Conservation (phyloP, 1,284 basidiomycete species). For the Cryptococcus sp. region DNA sequence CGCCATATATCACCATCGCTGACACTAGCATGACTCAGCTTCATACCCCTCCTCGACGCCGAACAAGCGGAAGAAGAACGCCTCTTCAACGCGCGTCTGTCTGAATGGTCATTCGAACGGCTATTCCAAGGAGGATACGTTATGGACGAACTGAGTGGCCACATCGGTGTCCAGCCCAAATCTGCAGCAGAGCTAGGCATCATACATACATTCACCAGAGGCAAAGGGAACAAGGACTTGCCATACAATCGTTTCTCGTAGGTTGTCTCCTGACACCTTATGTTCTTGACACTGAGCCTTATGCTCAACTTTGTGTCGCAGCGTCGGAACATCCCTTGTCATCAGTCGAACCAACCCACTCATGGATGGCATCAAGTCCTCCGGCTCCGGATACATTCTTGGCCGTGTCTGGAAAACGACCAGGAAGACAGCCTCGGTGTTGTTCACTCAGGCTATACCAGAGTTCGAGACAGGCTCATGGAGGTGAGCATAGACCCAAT, state of each 20-base stretch:
- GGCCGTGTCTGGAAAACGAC: conserved; percentile 63
- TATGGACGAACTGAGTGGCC: conserved; percentile 62
- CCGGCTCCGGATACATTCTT: conserved; percentile 49
- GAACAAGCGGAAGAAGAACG: conserved; percentile 68
- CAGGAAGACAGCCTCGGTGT: conserved; percentile 58
- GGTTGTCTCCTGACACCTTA: not conserved
- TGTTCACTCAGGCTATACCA: conserved; percentile 58
- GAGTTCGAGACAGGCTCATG: conserved; percentile 59
- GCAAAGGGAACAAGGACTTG: conserved; percentile 56
- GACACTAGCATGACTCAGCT: conserved; percentile 56
- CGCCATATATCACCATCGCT: not conserved
- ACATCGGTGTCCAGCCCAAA: conserved; percentile 8
- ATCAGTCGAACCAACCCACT: conserved; percentile 23
- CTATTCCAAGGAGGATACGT: conserved; percentile 70
- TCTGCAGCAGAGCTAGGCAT: conserved; percentile 2
- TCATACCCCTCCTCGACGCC: conserved; percentile 62
- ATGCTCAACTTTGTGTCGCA: not conserved
- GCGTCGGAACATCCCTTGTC: conserved; percentile 20
- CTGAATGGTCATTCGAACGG: conserved; percentile 64
- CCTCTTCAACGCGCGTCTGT: conserved; percentile 62
- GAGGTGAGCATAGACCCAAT: conserved; percentile 55
- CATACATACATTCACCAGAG: conserved; percentile 61
- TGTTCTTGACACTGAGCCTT: not conserved
- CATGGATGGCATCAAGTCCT: conserved; percentile 48
- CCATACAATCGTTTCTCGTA: conserved; percentile 29